Percentiles rank a stretch among this genome's conserved stretches.
Evolutionary conservation across 352 stramenopile species (phyloP).

Genomic region (Pythium chondricola): DNA sequence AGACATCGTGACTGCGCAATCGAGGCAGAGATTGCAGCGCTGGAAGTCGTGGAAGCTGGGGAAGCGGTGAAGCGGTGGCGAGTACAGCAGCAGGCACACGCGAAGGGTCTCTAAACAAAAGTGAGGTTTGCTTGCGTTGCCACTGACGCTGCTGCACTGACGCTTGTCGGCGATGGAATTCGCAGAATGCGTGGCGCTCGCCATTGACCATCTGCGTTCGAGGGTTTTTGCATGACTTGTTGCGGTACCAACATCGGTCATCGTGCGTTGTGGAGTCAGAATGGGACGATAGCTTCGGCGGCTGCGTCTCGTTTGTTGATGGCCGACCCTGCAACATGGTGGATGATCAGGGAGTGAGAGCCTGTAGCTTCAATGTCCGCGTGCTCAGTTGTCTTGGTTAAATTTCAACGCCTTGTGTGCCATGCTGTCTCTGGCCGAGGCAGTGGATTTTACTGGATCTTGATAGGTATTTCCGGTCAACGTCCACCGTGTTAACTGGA

Average conservation of each 20-base stretch:
- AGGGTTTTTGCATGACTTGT: slow-evolving; percentile 12
- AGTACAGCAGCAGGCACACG: slow-evolving; percentile 8
- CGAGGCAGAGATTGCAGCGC: not conserved
- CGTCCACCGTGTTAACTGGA: slow-evolving; percentile 13
- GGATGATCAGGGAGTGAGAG: not conserved
- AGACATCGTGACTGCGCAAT: slow-evolving; percentile 7
- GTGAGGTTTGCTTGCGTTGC: slow-evolving; percentile 5
- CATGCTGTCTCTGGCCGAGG: not conserved
- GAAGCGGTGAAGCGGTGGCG: slow-evolving; percentile 7
- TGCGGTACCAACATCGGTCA: slow-evolving; percentile 8
- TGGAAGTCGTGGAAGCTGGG: not conserved
- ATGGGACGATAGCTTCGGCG: not conserved
- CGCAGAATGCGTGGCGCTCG: slow-evolving; percentile 22
- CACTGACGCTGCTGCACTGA: slow-evolving; percentile 3
- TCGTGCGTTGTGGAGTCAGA: not conserved
- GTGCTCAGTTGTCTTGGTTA: not conserved
- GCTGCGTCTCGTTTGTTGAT: not conserved
- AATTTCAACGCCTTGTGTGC: not conserved
- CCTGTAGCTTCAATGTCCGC: not conserved
- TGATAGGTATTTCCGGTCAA: slow-evolving; percentile 8
- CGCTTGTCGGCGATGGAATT: slow-evolving; percentile 18
- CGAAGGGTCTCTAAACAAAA: slow-evolving; percentile 7
- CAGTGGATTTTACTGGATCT: slow-evolving; percentile 12
- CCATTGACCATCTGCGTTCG: slow-evolving; percentile 20
- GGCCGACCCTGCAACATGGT: not conserved